A percentile compares a stretch with the other conserved stretches of the same genome.
These are phyloP conservation scores for Geotrichum klebahnii DNA, from an alignment of 1,139 yeast species.

Conservation along the genomic window DNA sequence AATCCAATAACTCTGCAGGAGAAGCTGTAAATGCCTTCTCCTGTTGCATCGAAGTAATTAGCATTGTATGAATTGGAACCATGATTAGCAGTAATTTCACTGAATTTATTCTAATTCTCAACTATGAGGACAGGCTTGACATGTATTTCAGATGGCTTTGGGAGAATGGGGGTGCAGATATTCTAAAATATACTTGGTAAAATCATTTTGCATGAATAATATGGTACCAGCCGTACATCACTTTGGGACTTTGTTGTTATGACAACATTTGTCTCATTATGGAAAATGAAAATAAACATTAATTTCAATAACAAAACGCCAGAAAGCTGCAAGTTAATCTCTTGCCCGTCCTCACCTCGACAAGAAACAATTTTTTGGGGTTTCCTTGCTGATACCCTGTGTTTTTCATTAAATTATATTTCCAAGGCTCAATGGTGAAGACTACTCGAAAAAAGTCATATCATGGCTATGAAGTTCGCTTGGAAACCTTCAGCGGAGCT, in stretches of 20 bases:
- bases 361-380: too few species aligned
- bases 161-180: neutral
- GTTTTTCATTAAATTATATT: neutral
- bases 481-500: conserved; percentile 31
- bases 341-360: too few species aligned
- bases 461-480: conserved; percentile 29
- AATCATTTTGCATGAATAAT: neutral
- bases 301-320: neutral
- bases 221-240: conserved; percentile 10
- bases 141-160: conserved; percentile 3
- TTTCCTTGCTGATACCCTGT: too few species aligned
- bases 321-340: too few species aligned
- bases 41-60: conserved; percentile 5
- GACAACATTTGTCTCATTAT: conserved; percentile 2
- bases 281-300: conserved; percentile 3
- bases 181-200: conserved; percentile 4
- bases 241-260: neutral
- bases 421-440: conserved; percentile 10
- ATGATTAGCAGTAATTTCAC: neutral
- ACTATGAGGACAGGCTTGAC: neutral
- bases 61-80: conserved; percentile 2
- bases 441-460: conserved; percentile 16
- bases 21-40: conserved; percentile 21
- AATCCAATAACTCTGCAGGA: conserved; percentile 29
- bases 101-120: neutral